Evolutionary conservation across 208 protist species (phyloP).

Genomic region (Strigomonas galati): DNA sequence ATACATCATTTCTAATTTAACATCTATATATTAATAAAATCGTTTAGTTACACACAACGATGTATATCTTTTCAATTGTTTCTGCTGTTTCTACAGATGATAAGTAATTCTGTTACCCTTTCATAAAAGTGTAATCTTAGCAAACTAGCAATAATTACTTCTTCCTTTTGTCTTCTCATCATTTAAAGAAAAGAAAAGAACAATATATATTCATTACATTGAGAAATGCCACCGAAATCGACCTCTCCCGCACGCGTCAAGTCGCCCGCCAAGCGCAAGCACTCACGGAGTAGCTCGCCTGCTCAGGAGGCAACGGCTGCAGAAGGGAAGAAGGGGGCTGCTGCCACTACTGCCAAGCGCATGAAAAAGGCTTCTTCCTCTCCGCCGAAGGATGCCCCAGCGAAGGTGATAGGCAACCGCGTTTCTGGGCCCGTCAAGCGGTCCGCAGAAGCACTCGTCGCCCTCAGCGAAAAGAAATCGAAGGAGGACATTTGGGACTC

Average conservation of each 20-base stretch:
- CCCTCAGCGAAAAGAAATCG: conserved; percentile 44
- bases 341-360: neutral
- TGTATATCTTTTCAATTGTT: no score
- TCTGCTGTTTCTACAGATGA: no score
- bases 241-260: neutral
- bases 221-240: neutral
- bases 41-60: no score
- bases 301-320: neutral
- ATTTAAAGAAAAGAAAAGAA: neutral
- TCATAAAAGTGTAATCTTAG: no score
- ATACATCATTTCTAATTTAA: no score
- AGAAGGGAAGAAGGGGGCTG: neutral
- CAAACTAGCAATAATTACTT: no score
- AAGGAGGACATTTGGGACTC: conserved; percentile 55
- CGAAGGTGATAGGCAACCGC: conserved; percentile 30
- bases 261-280: neutral
- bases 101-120: no score
- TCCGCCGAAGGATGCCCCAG: neutral
- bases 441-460: conserved; percentile 24
- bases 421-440: conserved; percentile 24
- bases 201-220: neutral
- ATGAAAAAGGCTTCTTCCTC: neutral
- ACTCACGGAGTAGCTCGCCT: neutral
- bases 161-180: no score
- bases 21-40: no score